Evolutionary conservation across 257 asterid genomes (phyloP).

Genomic region (Solanum chilense): DNA sequence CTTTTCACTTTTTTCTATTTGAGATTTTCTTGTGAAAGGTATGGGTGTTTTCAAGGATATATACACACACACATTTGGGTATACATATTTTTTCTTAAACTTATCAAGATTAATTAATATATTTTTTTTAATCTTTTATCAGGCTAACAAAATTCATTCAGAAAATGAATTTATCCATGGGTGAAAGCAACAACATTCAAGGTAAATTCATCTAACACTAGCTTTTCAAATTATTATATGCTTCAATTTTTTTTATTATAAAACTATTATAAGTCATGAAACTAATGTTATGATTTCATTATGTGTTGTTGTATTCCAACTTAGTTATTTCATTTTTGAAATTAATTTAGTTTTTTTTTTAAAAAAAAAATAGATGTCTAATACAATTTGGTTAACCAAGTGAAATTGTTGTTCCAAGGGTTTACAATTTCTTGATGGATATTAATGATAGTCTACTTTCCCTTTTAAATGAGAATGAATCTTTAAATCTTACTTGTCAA

Average conservation of each 20-base stretch:
- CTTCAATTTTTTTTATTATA: not conserved
- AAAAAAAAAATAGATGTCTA: not conserved
- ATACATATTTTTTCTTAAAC: too few relatives aligned
- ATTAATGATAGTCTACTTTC: fast-evolving
- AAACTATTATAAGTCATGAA: not conserved
- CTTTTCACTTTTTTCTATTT: not conserved
- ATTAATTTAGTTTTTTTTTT: not conserved
- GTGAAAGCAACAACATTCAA: not conserved
- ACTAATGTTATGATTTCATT: not conserved
- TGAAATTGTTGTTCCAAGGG: not conserved
- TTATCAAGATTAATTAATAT: too few relatives aligned
- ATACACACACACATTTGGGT: too few relatives aligned
- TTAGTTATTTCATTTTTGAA: not conserved
- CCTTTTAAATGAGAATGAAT: not conserved
- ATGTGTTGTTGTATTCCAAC: not conserved
- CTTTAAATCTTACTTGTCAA: not conserved
- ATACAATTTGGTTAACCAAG: not conserved
- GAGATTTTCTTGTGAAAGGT: not conserved
- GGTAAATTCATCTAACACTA: not conserved
- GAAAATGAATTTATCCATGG: not conserved
- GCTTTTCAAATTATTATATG: not conserved
- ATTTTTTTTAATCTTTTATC: too few relatives aligned
- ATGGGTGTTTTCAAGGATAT: not conserved
- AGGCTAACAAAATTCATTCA: too few relatives aligned
- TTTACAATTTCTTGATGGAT: not conserved